phyloP scores from a whole-genome alignment of 1,139 yeast genomes.

The Kodamaea sp. region DNA sequence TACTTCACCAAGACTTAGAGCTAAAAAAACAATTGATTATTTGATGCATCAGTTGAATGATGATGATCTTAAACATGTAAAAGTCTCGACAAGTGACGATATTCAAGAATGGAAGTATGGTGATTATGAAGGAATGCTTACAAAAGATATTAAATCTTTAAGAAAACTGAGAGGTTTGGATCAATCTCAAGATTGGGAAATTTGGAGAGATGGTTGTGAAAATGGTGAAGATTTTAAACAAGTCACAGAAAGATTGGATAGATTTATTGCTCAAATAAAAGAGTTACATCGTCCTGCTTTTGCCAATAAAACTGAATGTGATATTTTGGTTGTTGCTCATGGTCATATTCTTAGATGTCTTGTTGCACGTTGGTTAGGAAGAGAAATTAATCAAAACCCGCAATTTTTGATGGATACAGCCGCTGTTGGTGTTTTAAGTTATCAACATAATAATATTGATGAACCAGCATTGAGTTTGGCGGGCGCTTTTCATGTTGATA shows the following conservation, averaged over 20 bases:
- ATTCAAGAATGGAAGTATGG: conserved; percentile 96
- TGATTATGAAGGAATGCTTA: conserved; percentile 81
- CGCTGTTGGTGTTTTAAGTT: conserved; percentile 88
- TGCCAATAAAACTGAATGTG: conserved; percentile 53
- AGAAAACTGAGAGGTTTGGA: conserved; percentile 64
- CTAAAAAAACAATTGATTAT: conserved; percentile 65
- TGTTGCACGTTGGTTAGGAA: conserved; percentile 81
- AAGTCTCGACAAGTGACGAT: conserved; percentile 57
- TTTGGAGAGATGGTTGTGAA: conserved; percentile 93
- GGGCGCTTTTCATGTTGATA: conserved; percentile 63
- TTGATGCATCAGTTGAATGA: conserved; percentile 49
- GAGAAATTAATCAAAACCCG: conserved; percentile 61
- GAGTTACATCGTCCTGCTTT: conserved; percentile 60
- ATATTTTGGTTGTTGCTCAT: conserved; percentile 81
- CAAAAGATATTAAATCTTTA: conserved; percentile 58
- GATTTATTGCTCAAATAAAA: conserved; percentile 59
- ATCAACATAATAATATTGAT: conserved; percentile 76
- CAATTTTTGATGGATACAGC: conserved; percentile 88
- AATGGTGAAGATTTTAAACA: conserved; percentile 71
- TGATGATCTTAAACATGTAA: conserved; percentile 41
- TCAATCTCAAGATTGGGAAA: conserved; percentile 54
- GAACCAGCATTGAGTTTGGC: conserved; percentile 85
- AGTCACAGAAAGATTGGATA: conserved; percentile 68
- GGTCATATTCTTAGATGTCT: conserved; percentile 90
- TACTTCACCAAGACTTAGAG: conserved; percentile 79